A percentile compares a stretch with the other conserved stretches of the same genome.
phyloP scores from a whole-genome alignment of 169 alveolate genomes.

The Eimeria maxima region DNA sequence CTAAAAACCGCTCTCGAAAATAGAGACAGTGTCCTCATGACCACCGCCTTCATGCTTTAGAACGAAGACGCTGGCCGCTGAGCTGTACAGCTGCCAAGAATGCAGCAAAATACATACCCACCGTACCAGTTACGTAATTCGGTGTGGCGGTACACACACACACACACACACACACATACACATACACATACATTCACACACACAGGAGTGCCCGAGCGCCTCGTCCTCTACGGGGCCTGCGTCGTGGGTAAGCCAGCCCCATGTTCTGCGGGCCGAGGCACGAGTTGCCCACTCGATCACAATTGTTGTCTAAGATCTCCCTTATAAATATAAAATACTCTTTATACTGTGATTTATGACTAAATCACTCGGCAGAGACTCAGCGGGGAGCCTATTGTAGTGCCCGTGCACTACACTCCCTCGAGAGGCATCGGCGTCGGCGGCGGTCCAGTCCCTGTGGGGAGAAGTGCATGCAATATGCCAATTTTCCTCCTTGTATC shows the following conservation, averaged over 20 bases:
- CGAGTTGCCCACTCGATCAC: no score
- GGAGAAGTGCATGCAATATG: constrained; percentile 30
- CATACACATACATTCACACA: no score
- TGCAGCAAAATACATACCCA: not conserved
- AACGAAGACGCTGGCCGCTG: not conserved
- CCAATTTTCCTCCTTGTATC: not conserved
- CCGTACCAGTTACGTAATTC: not conserved
- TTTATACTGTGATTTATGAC: no score
- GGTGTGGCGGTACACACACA: not conserved
- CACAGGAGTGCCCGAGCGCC: no score
- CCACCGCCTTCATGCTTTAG: constrained; percentile 74
- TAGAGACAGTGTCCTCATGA: constrained; percentile 49
- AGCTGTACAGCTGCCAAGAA: not conserved
- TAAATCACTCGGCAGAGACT: no score
- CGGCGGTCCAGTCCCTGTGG: constrained; percentile 75
- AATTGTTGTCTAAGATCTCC: not conserved
- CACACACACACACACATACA: not conserved
- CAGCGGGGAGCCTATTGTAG: no score
- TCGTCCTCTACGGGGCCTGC: no score
- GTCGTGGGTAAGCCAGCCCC: no score
- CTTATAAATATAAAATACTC: not conserved
- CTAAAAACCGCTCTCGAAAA: constrained; percentile 38
- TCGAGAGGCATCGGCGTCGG: not conserved
- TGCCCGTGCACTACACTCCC: no score
- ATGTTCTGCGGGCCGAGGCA: no score